Base-by-base conservation (phyloP, 2,329 filamentous ascomycete species). In the Ophiostoma tasmaniense region DNA sequence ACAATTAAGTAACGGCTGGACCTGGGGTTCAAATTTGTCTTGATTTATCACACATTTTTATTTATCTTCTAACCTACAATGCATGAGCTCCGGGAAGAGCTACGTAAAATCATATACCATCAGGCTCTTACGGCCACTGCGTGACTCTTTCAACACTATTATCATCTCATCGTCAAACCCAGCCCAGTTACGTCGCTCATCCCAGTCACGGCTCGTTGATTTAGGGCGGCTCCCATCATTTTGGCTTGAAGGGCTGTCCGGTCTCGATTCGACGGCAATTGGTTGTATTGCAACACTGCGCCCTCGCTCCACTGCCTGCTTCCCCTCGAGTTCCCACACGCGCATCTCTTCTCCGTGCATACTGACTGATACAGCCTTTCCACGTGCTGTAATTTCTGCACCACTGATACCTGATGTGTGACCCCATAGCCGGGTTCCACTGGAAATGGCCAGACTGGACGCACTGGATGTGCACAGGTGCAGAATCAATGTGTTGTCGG, bases 141-240 rank as follows among this genome's bases (percentile, higher is more conserved):
- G 78, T 72, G 86, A 85, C 78, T 94, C 90, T 72, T 91, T 89
- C 66, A 96, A 81, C 59, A 97, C 87, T 71, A 96, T 89, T n/a
- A 97, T 90, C 80, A 92, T 92, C 78, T 96, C 91, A 61, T 96
- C 92, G 75, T 97, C 92, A 74, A 97, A 97, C 0, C 91, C 92
- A 10, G 97, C 87, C 86, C 90, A 94, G 67, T 85, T 85, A 70
- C 82, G 79, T 66, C 79, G 77, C 70, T 83, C 82, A 45, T 84
- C 80, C 76, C 80, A 80, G 30, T 76, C 75, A n/a, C 62, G 65
- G 11, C 37, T 11, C 39, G 59, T 70, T n/a, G 30, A 74, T 37
- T 74, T 68, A n/a, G 70, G 65, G 6, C 30, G 69, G 33, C 70
- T 55, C 1, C 66, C 68, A 14, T 25, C 25, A 35, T 55, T 5